These are phyloP conservation scores for Linnemannia zychae DNA, from an alignment of 192 early-diverging fungal genomes.

Conservation along the genomic window DNA sequence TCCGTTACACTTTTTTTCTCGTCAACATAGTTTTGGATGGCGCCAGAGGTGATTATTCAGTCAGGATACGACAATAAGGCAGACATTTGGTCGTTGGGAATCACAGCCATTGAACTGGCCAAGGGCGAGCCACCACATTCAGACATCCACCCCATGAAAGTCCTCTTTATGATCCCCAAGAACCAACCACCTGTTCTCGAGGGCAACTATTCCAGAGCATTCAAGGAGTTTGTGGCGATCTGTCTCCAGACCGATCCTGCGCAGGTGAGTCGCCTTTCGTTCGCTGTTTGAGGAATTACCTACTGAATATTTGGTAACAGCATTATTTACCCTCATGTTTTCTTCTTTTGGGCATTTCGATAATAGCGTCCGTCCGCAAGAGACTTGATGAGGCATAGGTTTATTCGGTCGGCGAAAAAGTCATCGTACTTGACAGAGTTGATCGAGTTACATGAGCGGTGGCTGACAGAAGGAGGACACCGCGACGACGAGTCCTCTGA, in stretches of 20 bases:
- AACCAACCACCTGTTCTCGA: constrained; percentile 88
- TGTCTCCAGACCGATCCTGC: constrained; percentile 92
- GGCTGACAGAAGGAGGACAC: constrained; percentile 72
- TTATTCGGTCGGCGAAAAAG: constrained; percentile 88
- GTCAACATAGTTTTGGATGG: constrained; percentile 88
- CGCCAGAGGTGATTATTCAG: constrained; percentile 95
- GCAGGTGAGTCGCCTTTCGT: constrained; percentile 60
- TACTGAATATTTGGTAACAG: neutral
- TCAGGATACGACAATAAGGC: constrained; percentile 96
- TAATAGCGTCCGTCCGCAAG: constrained; percentile 91
- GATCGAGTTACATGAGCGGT: constrained; percentile 86
- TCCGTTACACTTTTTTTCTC: neutral
- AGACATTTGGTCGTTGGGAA: constrained; percentile 98
- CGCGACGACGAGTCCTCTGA: constrained; percentile 64
- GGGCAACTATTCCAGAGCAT: constrained; percentile 80
- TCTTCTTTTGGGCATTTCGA: too few relatives aligned
- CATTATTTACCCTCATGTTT: too few relatives aligned
- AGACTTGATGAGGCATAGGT: constrained; percentile 89
- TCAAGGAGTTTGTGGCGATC: constrained; percentile 90
- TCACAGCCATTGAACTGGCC: constrained; percentile 97
- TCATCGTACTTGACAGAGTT: constrained; percentile 88
- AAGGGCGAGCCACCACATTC: constrained; percentile 94
- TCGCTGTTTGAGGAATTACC: neutral
- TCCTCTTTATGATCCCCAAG: constrained; percentile 93
- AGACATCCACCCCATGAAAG: constrained; percentile 96